Evolutionary conservation across 2,329 filamentous ascomycete species (phyloP).

Genomic region (Aspergillus aculeatus): DNA sequence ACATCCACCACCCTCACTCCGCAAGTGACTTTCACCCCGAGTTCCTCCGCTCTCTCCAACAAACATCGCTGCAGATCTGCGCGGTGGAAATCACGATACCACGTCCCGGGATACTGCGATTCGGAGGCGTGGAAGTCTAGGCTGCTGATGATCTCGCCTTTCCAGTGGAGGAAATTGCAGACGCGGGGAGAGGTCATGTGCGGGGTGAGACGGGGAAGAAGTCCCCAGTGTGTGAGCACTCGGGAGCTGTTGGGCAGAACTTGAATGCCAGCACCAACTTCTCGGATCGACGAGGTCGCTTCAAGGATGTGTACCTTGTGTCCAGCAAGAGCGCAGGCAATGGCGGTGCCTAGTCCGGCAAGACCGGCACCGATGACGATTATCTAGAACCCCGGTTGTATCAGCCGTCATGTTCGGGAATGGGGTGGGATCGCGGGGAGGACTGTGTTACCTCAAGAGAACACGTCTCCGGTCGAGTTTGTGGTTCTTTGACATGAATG

Average conservation of each 20-base stretch:
- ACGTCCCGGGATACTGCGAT: conserved; percentile 34
- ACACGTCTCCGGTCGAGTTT: conserved; percentile 45
- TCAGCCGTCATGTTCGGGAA: not conserved
- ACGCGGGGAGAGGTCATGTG: conserved; percentile 44
- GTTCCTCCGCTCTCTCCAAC: conserved; percentile 47
- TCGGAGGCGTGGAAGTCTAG: conserved; percentile 50
- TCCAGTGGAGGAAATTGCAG: conserved; percentile 55
- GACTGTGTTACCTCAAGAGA: conserved; percentile 42
- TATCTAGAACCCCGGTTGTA: conserved; percentile 6
- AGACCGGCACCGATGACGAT: conserved; percentile 37
- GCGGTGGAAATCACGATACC: conserved; percentile 57
- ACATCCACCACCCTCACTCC: conserved; percentile 48
- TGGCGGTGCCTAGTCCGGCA: conserved; percentile 28
- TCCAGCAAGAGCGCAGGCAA: conserved; percentile 26
- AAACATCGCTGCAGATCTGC: conserved; percentile 53
- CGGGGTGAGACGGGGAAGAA: conserved; percentile 42
- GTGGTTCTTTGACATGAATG: conserved; percentile 46
- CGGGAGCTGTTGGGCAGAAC: conserved; percentile 32
- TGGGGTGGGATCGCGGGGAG: not conserved
- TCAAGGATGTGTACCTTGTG: conserved; percentile 28
- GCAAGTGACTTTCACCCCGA: conserved; percentile 50
- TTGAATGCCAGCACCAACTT: conserved; percentile 32
- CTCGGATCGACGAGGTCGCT: conserved; percentile 24
- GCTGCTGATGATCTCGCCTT: conserved; percentile 49
- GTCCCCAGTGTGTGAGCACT: conserved; percentile 38